phyloP scores from a whole-genome alignment of 495 filamentous ascomycete species.

The Durotheca rogersii region DNA sequence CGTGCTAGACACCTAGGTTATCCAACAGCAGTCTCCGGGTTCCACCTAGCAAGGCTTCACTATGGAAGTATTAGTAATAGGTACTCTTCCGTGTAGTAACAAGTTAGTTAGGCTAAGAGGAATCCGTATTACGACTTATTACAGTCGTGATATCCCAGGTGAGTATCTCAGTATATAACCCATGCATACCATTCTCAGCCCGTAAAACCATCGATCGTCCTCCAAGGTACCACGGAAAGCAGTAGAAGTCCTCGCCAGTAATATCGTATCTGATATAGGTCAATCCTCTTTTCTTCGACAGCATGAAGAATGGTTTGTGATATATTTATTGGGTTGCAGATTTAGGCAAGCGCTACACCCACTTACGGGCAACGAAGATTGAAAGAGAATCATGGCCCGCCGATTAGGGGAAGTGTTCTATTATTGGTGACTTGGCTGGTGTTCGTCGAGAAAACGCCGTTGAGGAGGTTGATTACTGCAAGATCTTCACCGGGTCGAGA shows the following conservation, averaged over 20 bases:
- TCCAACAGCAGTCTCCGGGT: background rate
- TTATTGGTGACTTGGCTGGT: background rate
- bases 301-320: background rate
- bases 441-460: background rate
- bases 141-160: background rate
- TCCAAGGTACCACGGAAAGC: no score
- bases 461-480: background rate
- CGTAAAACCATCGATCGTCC: background rate
- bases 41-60: background rate
- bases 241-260: no score
- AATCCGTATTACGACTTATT: background rate
- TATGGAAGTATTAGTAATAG: conserved; percentile 13
- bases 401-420: no score
- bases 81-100: background rate
- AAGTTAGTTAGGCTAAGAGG: background rate
- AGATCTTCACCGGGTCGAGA: no score
- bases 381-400: background rate
- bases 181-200: background rate
- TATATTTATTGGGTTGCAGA: background rate
- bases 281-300: no score
- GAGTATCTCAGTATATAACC: no score
- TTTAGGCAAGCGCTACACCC: background rate
- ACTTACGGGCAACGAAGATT: no score
- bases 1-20: background rate
- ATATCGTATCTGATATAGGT: no score